phyloP scores from a whole-genome alignment of 805 yeast species.

The Metschnikowia sp. region DNA sequence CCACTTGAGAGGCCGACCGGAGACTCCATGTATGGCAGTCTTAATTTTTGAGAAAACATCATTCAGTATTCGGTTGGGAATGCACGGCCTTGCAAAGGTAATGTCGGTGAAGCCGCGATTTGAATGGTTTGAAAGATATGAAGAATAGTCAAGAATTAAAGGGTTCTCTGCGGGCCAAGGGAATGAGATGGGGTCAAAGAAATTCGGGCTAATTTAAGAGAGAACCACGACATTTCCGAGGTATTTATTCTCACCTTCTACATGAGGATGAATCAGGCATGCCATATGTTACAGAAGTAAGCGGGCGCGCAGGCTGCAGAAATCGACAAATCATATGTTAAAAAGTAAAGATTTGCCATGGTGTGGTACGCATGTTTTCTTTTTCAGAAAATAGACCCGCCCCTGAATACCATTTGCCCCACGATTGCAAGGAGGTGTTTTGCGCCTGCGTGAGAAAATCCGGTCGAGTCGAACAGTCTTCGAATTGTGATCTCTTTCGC shows the following conservation, averaged over 20 bases:
- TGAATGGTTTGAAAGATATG: neutral
- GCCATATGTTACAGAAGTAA: constrained; percentile 7
- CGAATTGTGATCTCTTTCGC: neutral
- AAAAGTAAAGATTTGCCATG: constrained; percentile 1
- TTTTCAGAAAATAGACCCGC: constrained; percentile 4
- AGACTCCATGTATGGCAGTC: constrained; percentile 10
- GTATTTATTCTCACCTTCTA: constrained; percentile 6
- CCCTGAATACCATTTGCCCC: constrained; percentile 1
- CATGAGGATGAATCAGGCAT: constrained; percentile 5
- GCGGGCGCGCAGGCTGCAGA: constrained; percentile 6
- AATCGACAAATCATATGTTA: constrained; percentile 9
- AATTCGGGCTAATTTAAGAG: neutral
- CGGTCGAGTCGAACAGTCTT: neutral
- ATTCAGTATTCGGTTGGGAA: no score
- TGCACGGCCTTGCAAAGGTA: no score
- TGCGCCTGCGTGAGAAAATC: no score
- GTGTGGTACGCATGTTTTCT: constrained; percentile 8
- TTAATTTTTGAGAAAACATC: constrained; percentile 10
- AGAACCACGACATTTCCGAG: constrained; percentile 5
- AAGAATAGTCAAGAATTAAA: neutral
- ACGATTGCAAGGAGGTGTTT: neutral
- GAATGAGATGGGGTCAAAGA: neutral
- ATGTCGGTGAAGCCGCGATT: neutral
- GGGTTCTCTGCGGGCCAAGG: neutral
- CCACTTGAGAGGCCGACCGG: constrained; percentile 7